Evolutionary conservation across 2,329 filamentous ascomycete genomes (phyloP), one percentile per base, ranked within the genome.

Genomic region (Alternaria arborescens): DNA sequence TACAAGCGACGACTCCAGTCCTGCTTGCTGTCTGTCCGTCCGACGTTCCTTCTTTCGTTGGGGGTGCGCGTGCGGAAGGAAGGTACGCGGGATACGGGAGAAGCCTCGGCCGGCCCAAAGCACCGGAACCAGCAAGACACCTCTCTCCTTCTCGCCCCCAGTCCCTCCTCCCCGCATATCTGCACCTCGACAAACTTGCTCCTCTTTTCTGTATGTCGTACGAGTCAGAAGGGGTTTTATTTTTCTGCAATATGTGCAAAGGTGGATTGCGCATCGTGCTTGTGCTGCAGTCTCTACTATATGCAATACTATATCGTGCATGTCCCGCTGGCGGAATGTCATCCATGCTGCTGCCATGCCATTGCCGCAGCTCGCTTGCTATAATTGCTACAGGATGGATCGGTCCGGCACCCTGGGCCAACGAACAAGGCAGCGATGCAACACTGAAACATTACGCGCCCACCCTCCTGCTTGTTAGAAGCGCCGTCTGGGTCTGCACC

Each of bases 91-190:
- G 52, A 46, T 55, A 62, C 60, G 60, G 60, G 60, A 62, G 47
- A 62, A 60, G 46, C 56, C 60, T 62, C 52, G 60, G 48, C 60
- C 56, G 60, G 38, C 60, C 60, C 60, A 62, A 46, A 28, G 52
- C 32, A n/a, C 41, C 60, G 60, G 60, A 54, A 52, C 59, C 36
- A 58, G 20, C 22, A 32, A 42, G 18, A 26, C 57, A 40, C 22
- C n/a, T 40, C 24, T 43, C 43, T 41, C 24, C 22, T n/a, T 36
- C 26, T 20, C 40, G 34, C 20, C 46, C 46, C 22, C n/a, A 47
- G 26, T 42, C 43, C 12, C 16, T 22, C 6, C 52, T 5, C 34
- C 50, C 34, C 50, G 24, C 36, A 52, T 24, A 40, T 30, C n/a
- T 22, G 16, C 43, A 40, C 20, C 56, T 55, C 51, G 56, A 55